A percentile compares a stretch with the other conserved stretches of the same genome.
Evolutionary conservation across 1,284 basidiomycete species (phyloP).

Genomic region (Cryptococcus sp.): DNA sequence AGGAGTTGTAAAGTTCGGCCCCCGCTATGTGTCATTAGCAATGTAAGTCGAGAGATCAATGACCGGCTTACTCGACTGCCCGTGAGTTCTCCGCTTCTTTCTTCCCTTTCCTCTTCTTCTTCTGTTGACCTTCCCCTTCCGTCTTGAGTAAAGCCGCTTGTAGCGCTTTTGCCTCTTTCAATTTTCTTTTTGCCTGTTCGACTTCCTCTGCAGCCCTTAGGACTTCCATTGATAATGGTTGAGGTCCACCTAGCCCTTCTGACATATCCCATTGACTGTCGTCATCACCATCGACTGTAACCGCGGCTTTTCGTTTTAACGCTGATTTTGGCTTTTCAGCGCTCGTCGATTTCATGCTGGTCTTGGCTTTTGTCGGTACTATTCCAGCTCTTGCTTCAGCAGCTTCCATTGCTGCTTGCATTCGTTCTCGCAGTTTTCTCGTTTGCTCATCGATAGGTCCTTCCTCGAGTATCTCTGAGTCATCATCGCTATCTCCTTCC

Average conservation of each 20-base stretch:
- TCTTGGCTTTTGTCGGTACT: background rate
- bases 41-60: too few relatives aligned
- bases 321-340: background rate
- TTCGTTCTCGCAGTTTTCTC: slow-evolving; percentile 17
- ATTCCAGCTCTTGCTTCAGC: slow-evolving; percentile 21
- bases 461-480: slow-evolving; percentile 20
- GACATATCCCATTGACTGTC: slow-evolving; percentile 11
- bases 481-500: slow-evolving; percentile 13
- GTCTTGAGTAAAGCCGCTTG: background rate
- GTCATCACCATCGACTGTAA: slow-evolving; percentile 10
- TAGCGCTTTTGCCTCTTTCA: slow-evolving; percentile 1
- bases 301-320: background rate
- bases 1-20: background rate
- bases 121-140: slow-evolving; percentile 1
- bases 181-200: slow-evolving; percentile 7
- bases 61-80: background rate
- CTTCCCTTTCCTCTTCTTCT: slow-evolving; percentile 15
- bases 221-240: slow-evolving; percentile 13
- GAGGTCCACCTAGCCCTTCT: slow-evolving; percentile 3
- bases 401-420: slow-evolving; percentile 40
- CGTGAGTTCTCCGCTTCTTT: slow-evolving; percentile 2
- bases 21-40: background rate
- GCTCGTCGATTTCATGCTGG: slow-evolving; percentile 3
- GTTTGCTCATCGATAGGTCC: slow-evolving; percentile 20
- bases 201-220: slow-evolving; percentile 11